A percentile compares a stretch with the other conserved stretches of the same genome.
Evolutionary conservation across 306 rosid species (phyloP).

Genomic region (Hylodesmum podocarpum): DNA sequence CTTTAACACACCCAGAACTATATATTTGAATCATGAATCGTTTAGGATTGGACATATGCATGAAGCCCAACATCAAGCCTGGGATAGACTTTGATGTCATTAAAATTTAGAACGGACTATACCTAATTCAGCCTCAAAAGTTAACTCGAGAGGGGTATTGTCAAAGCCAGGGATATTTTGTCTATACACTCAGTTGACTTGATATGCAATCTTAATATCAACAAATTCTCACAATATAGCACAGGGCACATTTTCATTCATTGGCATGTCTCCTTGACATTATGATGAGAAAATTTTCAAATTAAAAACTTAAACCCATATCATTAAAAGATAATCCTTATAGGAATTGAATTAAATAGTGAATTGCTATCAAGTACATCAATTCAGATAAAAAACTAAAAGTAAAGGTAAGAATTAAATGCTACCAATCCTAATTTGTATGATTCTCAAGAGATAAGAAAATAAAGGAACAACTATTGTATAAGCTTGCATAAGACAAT

Average conservation of each 20-base stretch:
- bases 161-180: neutral
- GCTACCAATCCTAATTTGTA: neutral
- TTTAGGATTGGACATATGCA: neutral
- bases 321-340: neutral
- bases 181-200: neutral
- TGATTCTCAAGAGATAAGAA: constrained; percentile 2
- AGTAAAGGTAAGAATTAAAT: neutral
- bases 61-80: neutral
- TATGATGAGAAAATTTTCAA: neutral
- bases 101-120: neutral
- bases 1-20: neutral
- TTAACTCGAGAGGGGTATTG: neutral
- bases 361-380: neutral
- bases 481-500: constrained; percentile 7
- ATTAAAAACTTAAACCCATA: neutral
- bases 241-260: neutral
- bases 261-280: neutral
- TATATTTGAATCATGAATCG: neutral
- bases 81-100: neutral
- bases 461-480: neutral
- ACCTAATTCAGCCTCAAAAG: neutral
- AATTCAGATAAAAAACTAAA: neutral
- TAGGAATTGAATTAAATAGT: neutral
- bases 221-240: neutral
- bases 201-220: neutral